Evolutionary conservation across 202 grass and related monocot species (phyloP).

Genomic region (Saccharum hybrid): DNA sequence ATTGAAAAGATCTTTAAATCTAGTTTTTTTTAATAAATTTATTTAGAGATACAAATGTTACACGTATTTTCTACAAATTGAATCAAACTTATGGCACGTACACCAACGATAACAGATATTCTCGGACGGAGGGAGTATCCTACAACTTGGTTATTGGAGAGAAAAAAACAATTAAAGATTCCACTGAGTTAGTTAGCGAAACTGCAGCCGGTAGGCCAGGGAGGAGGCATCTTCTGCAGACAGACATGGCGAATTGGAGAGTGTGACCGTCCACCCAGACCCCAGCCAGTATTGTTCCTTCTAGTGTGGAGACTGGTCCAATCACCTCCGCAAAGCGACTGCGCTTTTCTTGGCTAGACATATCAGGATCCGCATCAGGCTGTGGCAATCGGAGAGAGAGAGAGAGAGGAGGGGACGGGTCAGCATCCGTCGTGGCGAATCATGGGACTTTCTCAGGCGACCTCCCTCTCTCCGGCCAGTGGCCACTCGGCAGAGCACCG

Average conservation of each 20-base stretch:
- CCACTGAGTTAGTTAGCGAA: neutral
- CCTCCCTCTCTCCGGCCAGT: neutral
- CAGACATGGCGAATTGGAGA: neutral
- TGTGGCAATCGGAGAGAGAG: no score
- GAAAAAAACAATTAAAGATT: neutral
- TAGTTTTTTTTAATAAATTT: no score
- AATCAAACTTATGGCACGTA: no score
- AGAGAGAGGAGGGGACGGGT: neutral
- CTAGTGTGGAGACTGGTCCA: neutral
- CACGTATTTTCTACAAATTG: no score
- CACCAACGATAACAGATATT: no score
- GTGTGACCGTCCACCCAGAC: neutral
- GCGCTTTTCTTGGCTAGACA: neutral
- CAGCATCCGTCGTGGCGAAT: neutral
- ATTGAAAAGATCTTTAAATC: no score
- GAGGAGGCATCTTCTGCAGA: neutral
- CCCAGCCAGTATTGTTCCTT: no score
- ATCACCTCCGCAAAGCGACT: neutral
- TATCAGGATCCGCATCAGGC: no score
- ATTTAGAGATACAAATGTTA: no score
- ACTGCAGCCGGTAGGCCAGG: neutral
- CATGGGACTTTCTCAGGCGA: neutral
- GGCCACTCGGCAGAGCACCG: neutral
- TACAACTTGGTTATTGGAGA: neutral
- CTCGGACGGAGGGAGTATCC: no score